These are phyloP conservation scores for Pascua guehoae DNA, from an alignment of 1,284 basidiomycete genomes.

Conservation along the genomic window DNA sequence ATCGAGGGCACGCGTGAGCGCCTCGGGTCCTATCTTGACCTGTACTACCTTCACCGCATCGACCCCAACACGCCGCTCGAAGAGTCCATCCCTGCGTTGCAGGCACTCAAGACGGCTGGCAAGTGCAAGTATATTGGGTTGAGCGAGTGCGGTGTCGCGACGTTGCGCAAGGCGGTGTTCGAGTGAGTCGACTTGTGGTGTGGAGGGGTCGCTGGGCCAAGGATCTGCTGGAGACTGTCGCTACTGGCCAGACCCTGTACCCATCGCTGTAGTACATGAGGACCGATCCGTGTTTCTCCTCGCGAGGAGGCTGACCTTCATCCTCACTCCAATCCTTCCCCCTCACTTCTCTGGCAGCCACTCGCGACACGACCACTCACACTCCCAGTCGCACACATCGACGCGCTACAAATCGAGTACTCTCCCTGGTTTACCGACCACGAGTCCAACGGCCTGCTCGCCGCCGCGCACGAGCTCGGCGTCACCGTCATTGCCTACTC, in stretches of 20 bases:
- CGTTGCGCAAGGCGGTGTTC: slow-evolving; percentile 61
- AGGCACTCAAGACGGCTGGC: slow-evolving; percentile 45
- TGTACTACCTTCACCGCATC: slow-evolving; percentile 51
- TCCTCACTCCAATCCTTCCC: no score
- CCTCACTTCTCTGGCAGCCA: no score
- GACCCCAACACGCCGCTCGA: slow-evolving; percentile 38
- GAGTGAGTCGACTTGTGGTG: slow-evolving; percentile 31
- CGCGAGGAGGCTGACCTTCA: no score
- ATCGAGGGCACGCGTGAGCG: slow-evolving; percentile 41
- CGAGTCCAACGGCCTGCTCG: slow-evolving; percentile 48
- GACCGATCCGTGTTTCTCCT: no score
- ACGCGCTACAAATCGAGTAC: slow-evolving; percentile 52
- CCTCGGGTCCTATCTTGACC: slow-evolving; percentile 45
- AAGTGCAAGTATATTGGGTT: slow-evolving; percentile 49
- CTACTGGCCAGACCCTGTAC: background rate
- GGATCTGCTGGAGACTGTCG: no score
- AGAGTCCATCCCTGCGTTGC: slow-evolving; percentile 40
- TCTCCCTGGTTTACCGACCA: slow-evolving; percentile 50
- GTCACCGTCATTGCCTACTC: slow-evolving; percentile 49
- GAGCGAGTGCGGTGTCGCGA: slow-evolving; percentile 59
- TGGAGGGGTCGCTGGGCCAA: no score
- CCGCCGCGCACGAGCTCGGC: slow-evolving; percentile 43
- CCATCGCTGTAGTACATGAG: no score
- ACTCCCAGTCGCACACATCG: slow-evolving; percentile 47
- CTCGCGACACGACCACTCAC: background rate